Base-by-base conservation (phyloP, 73 alveolate genomes). In the Paramecium tetraurelia region DNA sequence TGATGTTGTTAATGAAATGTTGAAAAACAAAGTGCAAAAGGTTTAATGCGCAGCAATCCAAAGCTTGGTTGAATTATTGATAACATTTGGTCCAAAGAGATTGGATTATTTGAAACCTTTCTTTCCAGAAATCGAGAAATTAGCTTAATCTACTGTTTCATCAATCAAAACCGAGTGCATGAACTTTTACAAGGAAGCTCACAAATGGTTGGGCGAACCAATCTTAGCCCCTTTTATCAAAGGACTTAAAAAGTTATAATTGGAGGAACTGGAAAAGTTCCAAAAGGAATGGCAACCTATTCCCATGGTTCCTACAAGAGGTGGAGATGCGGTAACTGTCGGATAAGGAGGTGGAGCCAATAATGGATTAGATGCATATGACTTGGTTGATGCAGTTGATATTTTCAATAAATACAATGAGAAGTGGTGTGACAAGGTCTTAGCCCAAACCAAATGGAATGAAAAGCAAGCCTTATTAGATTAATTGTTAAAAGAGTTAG, bases 311-410 rank as follows among this genome's bases (percentile, higher is more conserved):
- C 90, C 96, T 14, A 63, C 75, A 48, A 59, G 89, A 48, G 85
- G 95, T 83, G 94, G 97, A 24, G 59, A 89, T 86, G 53, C 70
- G 22, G 59, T 85, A 11, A 88, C 87, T 12, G 92, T 92, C n/a
- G 85, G 86, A 29, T 72, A 72, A 72, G 86, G 95, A 41, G 86
- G 96, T 59, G 59, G 96, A 53, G 85, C 93, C 85, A 93, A 89
- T 41, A 38, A 80, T 86, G 96, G 92, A 72, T 58, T 71, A 3
- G 98, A 95, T 84, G 94, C 93, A 5, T 94, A 77, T 63, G 99
- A 96, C 44, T 68, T 96, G 58, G 96, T 89, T 12, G 99, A 96
- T 58, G 97, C 97, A 57, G 95, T 76, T 9, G 97, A 96, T 93
- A 35, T 95, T 5, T 93, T 95, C 44, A 85, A 85, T 57, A 92